Percentiles rank a stretch among this genome's conserved stretches.
phyloP scores from a whole-genome alignment of 106 monocot genomes.

The Dendrobium catenatum region DNA sequence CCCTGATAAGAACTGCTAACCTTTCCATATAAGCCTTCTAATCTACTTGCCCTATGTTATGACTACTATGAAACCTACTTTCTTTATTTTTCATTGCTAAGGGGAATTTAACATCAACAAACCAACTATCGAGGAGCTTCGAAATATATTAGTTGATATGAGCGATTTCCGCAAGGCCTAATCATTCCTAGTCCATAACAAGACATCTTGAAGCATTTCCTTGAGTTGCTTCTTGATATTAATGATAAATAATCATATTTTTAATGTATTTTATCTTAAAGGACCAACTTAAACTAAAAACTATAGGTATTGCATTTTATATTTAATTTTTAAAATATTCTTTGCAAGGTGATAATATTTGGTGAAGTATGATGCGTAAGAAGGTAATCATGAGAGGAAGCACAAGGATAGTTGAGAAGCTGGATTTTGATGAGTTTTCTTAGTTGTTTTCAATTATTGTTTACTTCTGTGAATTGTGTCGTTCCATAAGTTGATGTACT shows the following conservation, averaged over 20 bases:
- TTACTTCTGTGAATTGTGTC: not conserved
- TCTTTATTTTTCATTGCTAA: conserved; percentile 3
- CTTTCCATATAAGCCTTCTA: not conserved
- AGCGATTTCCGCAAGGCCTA: not conserved
- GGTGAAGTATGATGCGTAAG: not conserved
- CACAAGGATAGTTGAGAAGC: not conserved
- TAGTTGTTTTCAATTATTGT: not conserved
- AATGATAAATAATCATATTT: not conserved
- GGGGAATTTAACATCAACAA: not conserved
- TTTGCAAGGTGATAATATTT: not conserved
- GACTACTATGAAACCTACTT: not conserved
- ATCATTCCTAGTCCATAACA: not conserved
- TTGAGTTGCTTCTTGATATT: not conserved
- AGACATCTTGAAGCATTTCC: not conserved
- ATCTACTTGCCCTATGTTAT: not conserved
- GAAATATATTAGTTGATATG: not conserved
- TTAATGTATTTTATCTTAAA: not conserved
- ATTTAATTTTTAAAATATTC: not conserved
- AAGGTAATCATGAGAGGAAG: not conserved
- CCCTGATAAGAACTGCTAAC: not conserved
- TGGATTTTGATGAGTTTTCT: not conserved
- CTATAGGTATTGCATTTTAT: not conserved
- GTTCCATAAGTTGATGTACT: not conserved
- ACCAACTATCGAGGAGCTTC: not conserved
- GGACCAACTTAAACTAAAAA: not conserved